Evolutionary conservation across 306 rosid genomes (phyloP).

Genomic region (Cicer cuneatum): DNA sequence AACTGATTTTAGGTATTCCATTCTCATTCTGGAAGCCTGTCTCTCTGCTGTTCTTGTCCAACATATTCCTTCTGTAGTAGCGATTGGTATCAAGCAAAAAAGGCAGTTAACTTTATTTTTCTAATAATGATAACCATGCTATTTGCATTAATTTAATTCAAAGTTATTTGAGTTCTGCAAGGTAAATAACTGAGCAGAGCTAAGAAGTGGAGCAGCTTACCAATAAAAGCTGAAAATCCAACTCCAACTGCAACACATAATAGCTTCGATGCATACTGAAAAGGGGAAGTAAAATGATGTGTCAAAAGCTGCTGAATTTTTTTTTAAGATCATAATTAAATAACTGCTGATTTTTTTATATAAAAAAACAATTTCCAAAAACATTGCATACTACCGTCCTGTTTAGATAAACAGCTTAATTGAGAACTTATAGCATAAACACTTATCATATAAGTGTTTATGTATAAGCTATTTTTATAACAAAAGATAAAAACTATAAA

Average conservation of each 20-base stretch:
- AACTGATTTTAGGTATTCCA: slow-evolving; percentile 79
- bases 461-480: too few species aligned
- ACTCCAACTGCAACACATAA: slow-evolving; percentile 78
- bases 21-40: slow-evolving; percentile 83
- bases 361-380: slow-evolving; percentile 19
- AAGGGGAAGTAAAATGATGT: slow-evolving; percentile 28
- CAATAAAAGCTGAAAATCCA: slow-evolving; percentile 80
- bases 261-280: slow-evolving; percentile 75
- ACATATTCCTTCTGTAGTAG: slow-evolving; percentile 78
- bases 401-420: too few species aligned
- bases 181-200: slow-evolving; percentile 7
- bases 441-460: too few species aligned
- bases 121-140: slow-evolving; percentile 20
- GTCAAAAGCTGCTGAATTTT: slow-evolving; percentile 33
- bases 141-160: slow-evolving; percentile 15
- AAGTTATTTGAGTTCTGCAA: slow-evolving; percentile 8
- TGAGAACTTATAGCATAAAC: too few species aligned
- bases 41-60: slow-evolving; percentile 92
- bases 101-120: slow-evolving; percentile 25
- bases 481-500: too few species aligned
- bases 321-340: too few species aligned
- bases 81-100: slow-evolving; percentile 36
- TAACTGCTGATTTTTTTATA: neutral
- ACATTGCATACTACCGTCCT: neutral
- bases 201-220: slow-evolving; percentile 48